Percentiles rank a stretch among this genome's conserved stretches.
Evolutionary conservation across 257 asterid genomes (phyloP).

Genomic region (Vinca minor): DNA sequence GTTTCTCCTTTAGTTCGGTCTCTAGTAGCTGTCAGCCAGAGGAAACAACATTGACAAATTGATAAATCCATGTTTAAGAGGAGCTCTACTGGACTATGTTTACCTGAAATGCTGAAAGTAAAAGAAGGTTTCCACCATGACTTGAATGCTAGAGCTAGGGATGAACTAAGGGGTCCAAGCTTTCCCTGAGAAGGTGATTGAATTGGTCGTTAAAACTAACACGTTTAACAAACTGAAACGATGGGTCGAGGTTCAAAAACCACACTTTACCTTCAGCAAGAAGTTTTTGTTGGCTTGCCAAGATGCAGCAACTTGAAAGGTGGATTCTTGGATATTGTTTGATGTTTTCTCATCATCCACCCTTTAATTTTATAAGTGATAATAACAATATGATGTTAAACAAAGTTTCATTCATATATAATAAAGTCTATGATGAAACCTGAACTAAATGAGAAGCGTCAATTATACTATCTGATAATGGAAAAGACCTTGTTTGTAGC

Average conservation of each 20-base stretch:
- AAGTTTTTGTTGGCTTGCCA: slow-evolving; percentile 96
- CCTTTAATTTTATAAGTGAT: slow-evolving; percentile 23
- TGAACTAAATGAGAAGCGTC: neutral
- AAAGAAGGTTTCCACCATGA: slow-evolving; percentile 99
- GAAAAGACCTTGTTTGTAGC: slow-evolving; percentile 66
- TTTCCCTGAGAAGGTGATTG: slow-evolving; percentile 56
- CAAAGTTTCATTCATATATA: slow-evolving; percentile 6
- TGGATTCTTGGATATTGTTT: slow-evolving; percentile 54
- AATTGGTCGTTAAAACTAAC: slow-evolving; percentile 7
- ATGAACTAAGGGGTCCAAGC: slow-evolving; percentile 80
- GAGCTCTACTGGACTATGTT: neutral
- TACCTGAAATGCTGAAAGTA: slow-evolving; percentile 79
- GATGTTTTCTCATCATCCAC: slow-evolving; percentile 47
- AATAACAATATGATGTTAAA: slow-evolving; percentile 18
- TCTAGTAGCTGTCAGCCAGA: slow-evolving; percentile 52
- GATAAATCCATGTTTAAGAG: neutral
- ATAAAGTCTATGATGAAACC: neutral
- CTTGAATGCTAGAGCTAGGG: slow-evolving; percentile 74
- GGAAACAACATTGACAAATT: slow-evolving; percentile 10
- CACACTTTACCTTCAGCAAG: slow-evolving; percentile 52
- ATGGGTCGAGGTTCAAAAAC: neutral
- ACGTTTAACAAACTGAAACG: slow-evolving; percentile 5
- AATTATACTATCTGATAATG: too few species aligned
- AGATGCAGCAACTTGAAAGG: slow-evolving; percentile 86
- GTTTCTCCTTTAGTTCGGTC: slow-evolving; percentile 61